A percentile compares a stretch with the other conserved stretches of the same genome.
These are phyloP conservation scores for Benincasa hispida DNA, from an alignment of 306 rosid genomes.

Conservation along the genomic window DNA sequence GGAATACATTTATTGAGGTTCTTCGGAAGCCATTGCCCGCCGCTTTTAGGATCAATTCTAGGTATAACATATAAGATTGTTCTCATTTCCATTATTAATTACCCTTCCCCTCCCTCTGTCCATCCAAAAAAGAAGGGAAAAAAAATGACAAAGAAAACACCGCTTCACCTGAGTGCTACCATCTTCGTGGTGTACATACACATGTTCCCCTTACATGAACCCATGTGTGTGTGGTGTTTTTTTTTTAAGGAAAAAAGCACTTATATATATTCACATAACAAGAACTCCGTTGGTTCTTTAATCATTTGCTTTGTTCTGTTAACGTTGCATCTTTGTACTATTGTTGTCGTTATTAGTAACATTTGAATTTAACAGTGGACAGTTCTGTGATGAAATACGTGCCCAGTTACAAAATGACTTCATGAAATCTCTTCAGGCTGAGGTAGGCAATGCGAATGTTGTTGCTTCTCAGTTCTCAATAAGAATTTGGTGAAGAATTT, in stretches of 20 bases:
- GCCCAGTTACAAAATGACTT: slow-evolving; percentile 72
- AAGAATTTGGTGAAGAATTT: neutral
- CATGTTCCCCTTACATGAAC: neutral
- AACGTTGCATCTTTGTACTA: neutral
- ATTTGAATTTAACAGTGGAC: slow-evolving; percentile 53
- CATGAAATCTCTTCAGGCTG: slow-evolving; percentile 56
- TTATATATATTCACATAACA: neutral
- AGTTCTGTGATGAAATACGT: slow-evolving; percentile 61
- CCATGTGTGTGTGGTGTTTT: neutral
- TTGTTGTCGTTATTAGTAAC: neutral
- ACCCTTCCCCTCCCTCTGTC: neutral
- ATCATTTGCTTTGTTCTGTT: neutral
- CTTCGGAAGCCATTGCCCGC: slow-evolving; percentile 90
- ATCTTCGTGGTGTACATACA: neutral
- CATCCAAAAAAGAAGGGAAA: neutral
- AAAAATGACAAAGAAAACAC: neutral
- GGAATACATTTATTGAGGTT: slow-evolving; percentile 58
- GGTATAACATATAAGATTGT: slow-evolving; percentile 23
- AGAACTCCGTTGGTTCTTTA: neutral
- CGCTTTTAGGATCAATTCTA: slow-evolving; percentile 76
- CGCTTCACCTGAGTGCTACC: neutral
- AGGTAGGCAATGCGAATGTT: slow-evolving; percentile 25
- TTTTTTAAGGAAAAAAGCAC: neutral
- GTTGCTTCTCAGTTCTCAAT: neutral
- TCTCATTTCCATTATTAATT: neutral